Conservation (phyloP, 257 asterid species). For the Solanum pinnatisectum region DNA sequence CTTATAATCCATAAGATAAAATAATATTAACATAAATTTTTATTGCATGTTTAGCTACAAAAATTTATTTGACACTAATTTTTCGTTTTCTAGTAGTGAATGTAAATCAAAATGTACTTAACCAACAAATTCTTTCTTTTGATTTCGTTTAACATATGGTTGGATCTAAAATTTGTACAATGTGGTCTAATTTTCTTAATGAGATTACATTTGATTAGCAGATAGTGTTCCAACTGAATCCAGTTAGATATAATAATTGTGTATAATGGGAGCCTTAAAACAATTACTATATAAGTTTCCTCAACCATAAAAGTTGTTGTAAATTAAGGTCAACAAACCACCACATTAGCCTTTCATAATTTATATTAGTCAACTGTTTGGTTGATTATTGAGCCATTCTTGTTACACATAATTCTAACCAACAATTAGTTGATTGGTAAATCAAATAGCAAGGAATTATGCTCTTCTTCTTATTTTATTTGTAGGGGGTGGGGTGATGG, state of each 20-base stretch:
- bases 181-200: neutral
- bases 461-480: neutral
- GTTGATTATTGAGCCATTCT: neutral
- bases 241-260: neutral
- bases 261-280: neutral
- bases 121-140: neutral
- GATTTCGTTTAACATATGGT: neutral
- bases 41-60: neutral
- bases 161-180: neutral
- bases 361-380: neutral
- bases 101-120: neutral
- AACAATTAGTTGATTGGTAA: neutral
- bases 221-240: neutral
- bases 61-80: too few species aligned
- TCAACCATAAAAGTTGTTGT: neutral
- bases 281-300: neutral
- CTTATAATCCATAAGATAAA: neutral
- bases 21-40: too few species aligned
- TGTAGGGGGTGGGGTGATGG: too few species aligned
- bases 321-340: neutral
- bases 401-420: neutral
- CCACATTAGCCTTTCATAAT: neutral
- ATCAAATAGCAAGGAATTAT: neutral
- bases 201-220: neutral
- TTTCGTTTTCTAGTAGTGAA: neutral